Base-by-base conservation (phyloP, 2,329 filamentous ascomycete species). In the Botrytis galanthina region DNA sequence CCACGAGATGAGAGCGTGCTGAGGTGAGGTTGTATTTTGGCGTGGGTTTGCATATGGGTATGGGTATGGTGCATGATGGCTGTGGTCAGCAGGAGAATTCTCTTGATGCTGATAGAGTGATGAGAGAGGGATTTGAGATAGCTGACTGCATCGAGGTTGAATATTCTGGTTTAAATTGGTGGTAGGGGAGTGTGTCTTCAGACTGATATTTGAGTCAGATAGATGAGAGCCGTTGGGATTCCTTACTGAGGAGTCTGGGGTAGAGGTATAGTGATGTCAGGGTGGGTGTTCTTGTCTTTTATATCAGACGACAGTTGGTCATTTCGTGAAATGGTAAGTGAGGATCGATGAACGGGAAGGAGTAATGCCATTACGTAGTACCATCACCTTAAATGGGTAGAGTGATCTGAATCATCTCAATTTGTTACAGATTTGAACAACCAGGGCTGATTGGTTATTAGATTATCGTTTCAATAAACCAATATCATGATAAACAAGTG, bases 71-170 rank as follows among this genome's bases (percentile, higher is more conserved):
- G 64, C 64, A 35, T 37, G 18, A 35, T 20, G n/a, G 46, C 32
- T 68, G 29, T n/a, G 16, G 64, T 68, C 64, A 68, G 64, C 48
- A 57, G 64, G 46, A 57, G 26, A 54, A 26, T 22, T 22, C n/a
- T 37, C 10, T 12, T 32, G 46, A 32, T 32, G 46, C 35, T 39
- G 64, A 9, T 18, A 18, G 14, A 29, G n/a, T 57, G 35, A 26
- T 37, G 12, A 9, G 8, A 6, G 26, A 68, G n/a, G 22, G 14
- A 22, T 2, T 48, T 64, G 18, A 35, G 2, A 57, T 22, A 26
- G 26, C n/a, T 29, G 51, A 29, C 6, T 57, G 3, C 16, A 29
- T 57, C 14, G 51, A 29, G 7, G 26, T 57, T 18, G 51, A 6
- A 8, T 8, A 16, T 29, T 29, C 14, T 8, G 18, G 14, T 9